Evolutionary conservation across 2,329 filamentous ascomycete genomes (phyloP).

Genomic region (Colletotrichum chlorophyti): DNA sequence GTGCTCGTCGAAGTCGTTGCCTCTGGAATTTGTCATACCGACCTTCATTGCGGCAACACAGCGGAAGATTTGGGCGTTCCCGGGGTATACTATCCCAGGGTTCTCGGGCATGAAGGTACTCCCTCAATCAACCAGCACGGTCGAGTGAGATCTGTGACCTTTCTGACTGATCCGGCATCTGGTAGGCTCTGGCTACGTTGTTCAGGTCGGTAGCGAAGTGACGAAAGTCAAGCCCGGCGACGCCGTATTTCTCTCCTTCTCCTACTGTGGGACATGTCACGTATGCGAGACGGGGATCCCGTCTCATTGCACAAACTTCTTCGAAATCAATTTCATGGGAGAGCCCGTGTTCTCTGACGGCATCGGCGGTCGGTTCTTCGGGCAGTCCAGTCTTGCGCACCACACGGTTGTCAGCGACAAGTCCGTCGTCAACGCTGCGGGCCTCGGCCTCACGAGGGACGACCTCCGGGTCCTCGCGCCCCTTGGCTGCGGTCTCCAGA

Average conservation of each 20-base stretch:
- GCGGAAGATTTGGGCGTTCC: constrained; percentile 15
- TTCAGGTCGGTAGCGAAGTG: constrained; percentile 47
- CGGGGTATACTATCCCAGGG: constrained; percentile 34
- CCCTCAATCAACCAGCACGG: no score
- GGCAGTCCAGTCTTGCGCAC: constrained; percentile 41
- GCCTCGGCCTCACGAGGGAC: constrained; percentile 6
- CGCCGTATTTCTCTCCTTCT: constrained; percentile 57
- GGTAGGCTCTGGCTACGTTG: constrained; percentile 53
- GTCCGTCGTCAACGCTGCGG: constrained; percentile 35
- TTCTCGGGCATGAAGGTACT: constrained; percentile 62
- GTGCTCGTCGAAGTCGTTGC: constrained; percentile 60
- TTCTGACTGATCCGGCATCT: no score
- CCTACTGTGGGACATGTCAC: constrained; percentile 48
- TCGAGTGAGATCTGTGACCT: no score
- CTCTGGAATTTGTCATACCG: constrained; percentile 62
- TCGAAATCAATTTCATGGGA: constrained; percentile 52
- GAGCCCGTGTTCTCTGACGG: constrained; percentile 14
- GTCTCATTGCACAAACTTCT: constrained; percentile 56
- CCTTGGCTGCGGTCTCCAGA: constrained; percentile 45
- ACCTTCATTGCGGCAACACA: constrained; percentile 52
- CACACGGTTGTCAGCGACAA: constrained; percentile 37
- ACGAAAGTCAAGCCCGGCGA: constrained; percentile 58
- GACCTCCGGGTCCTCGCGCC: constrained; percentile 40
- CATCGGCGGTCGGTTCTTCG: constrained; percentile 39
- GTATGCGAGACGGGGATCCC: constrained; percentile 52